These are phyloP conservation scores for Chlorella ohadii DNA, from an alignment of 139 green algal genomes.

Conservation along the genomic window DNA sequence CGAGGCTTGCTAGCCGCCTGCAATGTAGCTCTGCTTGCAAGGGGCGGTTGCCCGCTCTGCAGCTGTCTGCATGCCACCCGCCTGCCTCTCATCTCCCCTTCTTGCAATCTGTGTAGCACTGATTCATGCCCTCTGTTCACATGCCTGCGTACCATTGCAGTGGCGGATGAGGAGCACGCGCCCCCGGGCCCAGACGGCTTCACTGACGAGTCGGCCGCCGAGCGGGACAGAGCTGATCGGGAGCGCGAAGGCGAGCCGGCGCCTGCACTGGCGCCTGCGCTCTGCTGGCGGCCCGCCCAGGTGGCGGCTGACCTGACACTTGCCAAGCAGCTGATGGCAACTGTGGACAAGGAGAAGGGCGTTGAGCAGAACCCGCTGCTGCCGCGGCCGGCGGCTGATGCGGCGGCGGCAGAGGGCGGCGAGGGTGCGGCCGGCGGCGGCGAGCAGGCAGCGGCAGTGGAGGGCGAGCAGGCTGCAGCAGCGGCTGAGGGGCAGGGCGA, in stretches of 20 bases:
- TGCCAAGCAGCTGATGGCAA: constrained; percentile 59
- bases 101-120: too few species aligned
- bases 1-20: too few species aligned
- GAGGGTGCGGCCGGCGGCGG: not conserved
- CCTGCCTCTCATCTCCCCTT: too few species aligned
- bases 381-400: not conserved
- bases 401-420: not conserved
- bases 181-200: constrained; percentile 12
- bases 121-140: too few species aligned
- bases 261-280: constrained; percentile 45
- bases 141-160: constrained; percentile 4
- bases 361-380: constrained; percentile 65
- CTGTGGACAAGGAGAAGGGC: constrained; percentile 85
- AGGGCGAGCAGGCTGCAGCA: constrained; percentile 4
- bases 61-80: too few species aligned
- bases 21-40: too few species aligned
- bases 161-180: not conserved
- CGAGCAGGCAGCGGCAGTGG: not conserved
- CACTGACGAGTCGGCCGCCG: not conserved
- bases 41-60: too few species aligned
- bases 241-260: constrained; percentile 8
- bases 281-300: constrained; percentile 59
- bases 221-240: not conserved
- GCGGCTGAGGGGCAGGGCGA: constrained; percentile 18
- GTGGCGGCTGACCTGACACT: constrained; percentile 72